phyloP scores from a whole-genome alignment of 768 basidiomycete species.

The Suillus lakei region DNA sequence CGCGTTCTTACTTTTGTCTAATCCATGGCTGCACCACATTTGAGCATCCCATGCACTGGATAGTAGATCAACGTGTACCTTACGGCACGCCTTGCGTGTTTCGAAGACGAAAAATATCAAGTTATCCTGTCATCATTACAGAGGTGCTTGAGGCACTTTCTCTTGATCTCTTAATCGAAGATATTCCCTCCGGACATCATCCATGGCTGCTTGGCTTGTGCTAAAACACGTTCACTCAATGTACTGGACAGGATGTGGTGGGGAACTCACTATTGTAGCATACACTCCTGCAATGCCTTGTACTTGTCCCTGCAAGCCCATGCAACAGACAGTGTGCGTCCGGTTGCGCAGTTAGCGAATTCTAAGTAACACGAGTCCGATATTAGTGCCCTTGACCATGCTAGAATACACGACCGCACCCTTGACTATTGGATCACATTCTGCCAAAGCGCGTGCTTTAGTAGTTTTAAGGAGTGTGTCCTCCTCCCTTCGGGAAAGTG shows the following conservation, averaged over 20 bases:
- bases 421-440: conserved; percentile 78
- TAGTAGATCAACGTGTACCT: neutral
- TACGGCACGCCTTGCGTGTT: neutral
- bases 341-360: conserved; percentile 84
- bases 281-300: conserved; percentile 74
- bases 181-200: conserved; percentile 72
- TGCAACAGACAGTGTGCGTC: conserved; percentile 81
- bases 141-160: conserved; percentile 6
- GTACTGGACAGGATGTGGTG: neutral
- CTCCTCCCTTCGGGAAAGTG: conserved; percentile 87
- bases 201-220: conserved; percentile 77
- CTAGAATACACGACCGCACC: conserved; percentile 38
- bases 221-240: conserved; percentile 38
- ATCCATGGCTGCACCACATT: neutral
- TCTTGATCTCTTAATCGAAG: conserved; percentile 61
- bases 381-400: neutral
- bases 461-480: conserved; percentile 83
- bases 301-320: conserved; percentile 82
- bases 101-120: neutral
- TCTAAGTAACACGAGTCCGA: conserved; percentile 44
- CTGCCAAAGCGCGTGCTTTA: conserved; percentile 77
- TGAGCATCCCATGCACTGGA: neutral
- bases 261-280: conserved; percentile 77
- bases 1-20: neutral
- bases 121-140: neutral